These are phyloP conservation scores for Hanseniaspora thailandica DNA, from an alignment of 805 yeast genomes.

Conservation along the genomic window DNA sequence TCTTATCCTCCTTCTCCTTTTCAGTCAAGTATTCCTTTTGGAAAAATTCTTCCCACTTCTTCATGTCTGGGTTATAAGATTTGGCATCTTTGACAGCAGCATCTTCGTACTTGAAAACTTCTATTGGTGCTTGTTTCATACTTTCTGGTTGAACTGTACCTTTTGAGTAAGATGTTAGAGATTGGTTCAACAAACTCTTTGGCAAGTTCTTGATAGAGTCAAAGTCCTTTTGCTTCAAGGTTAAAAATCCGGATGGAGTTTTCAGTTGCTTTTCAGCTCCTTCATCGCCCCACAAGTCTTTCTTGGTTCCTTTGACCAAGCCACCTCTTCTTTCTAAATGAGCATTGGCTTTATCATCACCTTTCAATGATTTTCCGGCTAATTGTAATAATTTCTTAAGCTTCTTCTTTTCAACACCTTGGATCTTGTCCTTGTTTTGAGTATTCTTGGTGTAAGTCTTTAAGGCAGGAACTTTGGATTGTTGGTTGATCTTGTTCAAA, in stretches of 20 bases:
- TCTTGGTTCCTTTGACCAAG: conserved; percentile 32
- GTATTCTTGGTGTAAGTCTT: conserved; percentile 29
- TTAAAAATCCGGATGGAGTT: conserved; percentile 25
- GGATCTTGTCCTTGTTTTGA: conserved; percentile 34
- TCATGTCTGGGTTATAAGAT: conserved; percentile 77
- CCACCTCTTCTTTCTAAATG: conserved; percentile 50
- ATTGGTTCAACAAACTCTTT: conserved; percentile 29
- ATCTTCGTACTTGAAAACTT: conserved; percentile 38
- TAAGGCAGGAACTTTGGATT: conserved; percentile 68
- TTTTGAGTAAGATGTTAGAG: conserved; percentile 39
- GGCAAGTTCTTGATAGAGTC: conserved; percentile 26
- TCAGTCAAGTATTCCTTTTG: conserved; percentile 55
- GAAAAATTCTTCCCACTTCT: conserved; percentile 68
- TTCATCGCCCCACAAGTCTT: conserved; percentile 61
- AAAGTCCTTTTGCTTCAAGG: conserved; percentile 20
- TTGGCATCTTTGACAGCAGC: conserved; percentile 54
- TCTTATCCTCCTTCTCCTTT: conserved; percentile 52
- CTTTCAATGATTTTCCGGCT: conserved; percentile 45
- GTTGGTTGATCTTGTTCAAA: conserved; percentile 39
- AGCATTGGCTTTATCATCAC: conserved; percentile 12
- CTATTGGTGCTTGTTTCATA: conserved; percentile 39
- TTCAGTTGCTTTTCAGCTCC: conserved; percentile 17
- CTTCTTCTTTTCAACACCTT: conserved; percentile 56
- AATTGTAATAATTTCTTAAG: conserved; percentile 54
- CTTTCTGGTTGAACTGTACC: conserved; percentile 49